phyloP scores from a whole-genome alignment of 768 basidiomycete genomes.

The Rhodotorula taiwanensis region DNA sequence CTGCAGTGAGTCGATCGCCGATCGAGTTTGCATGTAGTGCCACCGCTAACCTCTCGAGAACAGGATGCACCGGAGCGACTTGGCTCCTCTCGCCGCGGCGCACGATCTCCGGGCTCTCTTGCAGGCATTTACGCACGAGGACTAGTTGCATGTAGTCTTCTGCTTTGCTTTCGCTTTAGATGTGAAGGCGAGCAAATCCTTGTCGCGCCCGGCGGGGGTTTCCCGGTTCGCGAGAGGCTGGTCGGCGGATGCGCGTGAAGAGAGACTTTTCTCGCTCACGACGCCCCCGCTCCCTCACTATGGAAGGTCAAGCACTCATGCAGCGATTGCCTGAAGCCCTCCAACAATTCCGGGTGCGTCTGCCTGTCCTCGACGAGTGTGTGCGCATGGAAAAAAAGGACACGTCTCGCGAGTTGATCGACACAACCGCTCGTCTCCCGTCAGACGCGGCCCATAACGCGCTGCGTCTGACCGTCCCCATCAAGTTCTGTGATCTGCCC shows the following conservation, averaged over 20 bases:
- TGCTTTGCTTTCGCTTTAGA: not conserved
- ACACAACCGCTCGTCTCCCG: no score
- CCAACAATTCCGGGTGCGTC: conserved; percentile 16
- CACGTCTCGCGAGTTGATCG: no score
- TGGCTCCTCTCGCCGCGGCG: not conserved
- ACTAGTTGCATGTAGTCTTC: not conserved
- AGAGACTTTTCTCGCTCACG: no score
- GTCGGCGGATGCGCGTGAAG: no score
- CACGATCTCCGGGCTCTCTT: conserved; percentile 9
- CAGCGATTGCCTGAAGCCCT: conserved; percentile 20
- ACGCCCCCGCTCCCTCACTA: not conserved
- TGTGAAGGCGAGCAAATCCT: not conserved
- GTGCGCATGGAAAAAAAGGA: no score
- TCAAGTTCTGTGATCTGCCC: no score
- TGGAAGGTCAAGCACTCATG: conserved; percentile 15
- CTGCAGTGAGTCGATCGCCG: conserved; percentile 17
- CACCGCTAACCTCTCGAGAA: not conserved
- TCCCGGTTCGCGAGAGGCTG: no score
- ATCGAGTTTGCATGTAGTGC: no score
- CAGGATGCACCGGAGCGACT: conserved; percentile 31
- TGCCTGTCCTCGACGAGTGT: no score
- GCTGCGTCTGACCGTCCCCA: no score
- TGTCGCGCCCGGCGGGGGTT: no score
- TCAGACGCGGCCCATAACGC: no score
- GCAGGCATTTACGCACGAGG: not conserved